Evolutionary conservation across 345 rosid species (phyloP), one percentile per base, ranked within the genome.

Genomic region (Viola odorata): DNA sequence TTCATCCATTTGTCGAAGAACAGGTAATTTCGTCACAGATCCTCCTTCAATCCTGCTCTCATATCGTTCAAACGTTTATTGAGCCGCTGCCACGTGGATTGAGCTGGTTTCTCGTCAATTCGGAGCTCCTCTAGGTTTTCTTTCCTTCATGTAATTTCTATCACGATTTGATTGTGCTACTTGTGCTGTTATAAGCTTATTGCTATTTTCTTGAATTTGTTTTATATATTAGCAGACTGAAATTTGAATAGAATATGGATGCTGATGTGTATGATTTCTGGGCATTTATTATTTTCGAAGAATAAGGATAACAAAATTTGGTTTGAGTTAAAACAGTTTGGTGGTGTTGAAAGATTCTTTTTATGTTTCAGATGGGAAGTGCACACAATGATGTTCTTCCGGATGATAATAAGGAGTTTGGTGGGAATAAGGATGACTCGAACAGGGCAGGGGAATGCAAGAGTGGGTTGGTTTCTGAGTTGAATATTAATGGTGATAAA

Each of bases 331-430:
- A 32, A 38, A 32, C 3, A 42, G 53, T 15, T 11, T 55, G 15
- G 37, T 55, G 14, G 16, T 45, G 12, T 17, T 45, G 38, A 38
- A 55, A 3, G 9, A 6, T 63, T 36, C 64, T 57, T 58, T 36
- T 36, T 4, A 39, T 66, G 5, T 66, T 51, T 69, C 62, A 87
- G 98, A 81, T 85, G 95, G 95, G 72, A 64, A 72, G 50, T 50
- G 79, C 76, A 52, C 76, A 76, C 58, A 69, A 58, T 61, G 75
- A 75, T 32, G 53, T 62, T 73, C 71, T 69, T 66, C 50, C 78
- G 50, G 61, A 71, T 41, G 71, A 49, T 61, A 60, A 63, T 12
- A 74, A 60, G 51, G 68, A 64, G 37, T 58, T 66, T 45, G 71
- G 49, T 52, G 69, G 17, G n/a, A 63, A 45, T 47, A 54, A 67